Conservation (phyloP, 192 early-diverging fungal species). For the Coemansia sp. region DNA sequence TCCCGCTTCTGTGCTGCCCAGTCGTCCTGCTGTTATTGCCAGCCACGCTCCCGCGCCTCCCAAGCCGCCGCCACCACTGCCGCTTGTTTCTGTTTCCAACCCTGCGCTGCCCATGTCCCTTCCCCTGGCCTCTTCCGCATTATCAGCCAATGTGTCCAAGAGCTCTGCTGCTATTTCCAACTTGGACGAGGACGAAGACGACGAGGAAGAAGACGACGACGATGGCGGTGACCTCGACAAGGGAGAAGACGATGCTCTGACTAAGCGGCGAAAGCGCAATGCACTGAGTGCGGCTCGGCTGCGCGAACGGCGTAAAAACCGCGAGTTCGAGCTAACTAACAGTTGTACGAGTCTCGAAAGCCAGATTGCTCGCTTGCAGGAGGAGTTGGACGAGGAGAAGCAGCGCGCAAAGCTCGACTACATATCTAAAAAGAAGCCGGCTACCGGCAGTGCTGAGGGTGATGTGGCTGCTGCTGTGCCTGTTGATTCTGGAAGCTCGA, state of each 20-base stretch:
- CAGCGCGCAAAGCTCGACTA: conserved; percentile 19
- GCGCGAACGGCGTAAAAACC: conserved; percentile 48
- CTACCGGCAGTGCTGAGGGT: not conserved
- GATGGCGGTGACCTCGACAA: not conserved
- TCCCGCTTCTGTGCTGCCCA: not conserved
- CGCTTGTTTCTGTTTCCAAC: not conserved
- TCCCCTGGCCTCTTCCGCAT: not conserved
- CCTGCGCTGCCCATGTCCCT: not conserved
- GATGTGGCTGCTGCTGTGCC: not conserved
- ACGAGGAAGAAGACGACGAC: not conserved
- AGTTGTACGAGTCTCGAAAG: conserved; percentile 34
- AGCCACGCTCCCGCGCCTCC: not conserved
- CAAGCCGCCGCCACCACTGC: not conserved
- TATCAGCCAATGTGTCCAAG: not conserved
- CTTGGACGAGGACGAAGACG: not conserved
- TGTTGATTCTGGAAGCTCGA: not conserved
- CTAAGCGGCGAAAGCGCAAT: conserved; percentile 49
- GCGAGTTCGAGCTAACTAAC: conserved; percentile 33
- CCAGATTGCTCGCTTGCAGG: conserved; percentile 36
- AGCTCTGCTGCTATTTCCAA: not conserved
- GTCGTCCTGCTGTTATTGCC: not conserved
- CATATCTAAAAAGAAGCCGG: not conserved
- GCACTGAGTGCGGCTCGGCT: conserved; percentile 51
- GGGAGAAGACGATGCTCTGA: conserved; percentile 34
- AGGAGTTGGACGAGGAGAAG: conserved; percentile 40